Conservation (phyloP, 2,329 filamentous ascomycete genomes). For the Grosmannia huntii region DNA sequence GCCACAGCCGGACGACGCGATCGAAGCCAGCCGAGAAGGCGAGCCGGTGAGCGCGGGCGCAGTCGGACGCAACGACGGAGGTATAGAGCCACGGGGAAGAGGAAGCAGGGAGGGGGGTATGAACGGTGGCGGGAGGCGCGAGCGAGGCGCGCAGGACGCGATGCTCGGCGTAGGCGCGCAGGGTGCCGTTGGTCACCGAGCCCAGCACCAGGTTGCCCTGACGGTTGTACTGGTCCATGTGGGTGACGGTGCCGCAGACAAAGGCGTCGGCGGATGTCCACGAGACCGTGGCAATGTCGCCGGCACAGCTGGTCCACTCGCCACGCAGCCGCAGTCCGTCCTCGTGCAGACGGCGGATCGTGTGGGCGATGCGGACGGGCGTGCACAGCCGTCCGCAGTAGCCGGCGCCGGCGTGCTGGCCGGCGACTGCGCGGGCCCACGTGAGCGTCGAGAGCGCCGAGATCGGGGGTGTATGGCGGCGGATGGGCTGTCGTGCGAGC, state of each 20-base stretch:
- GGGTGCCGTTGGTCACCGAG: constrained; percentile 27
- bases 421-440: constrained; percentile 34
- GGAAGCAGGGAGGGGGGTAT: too few species aligned
- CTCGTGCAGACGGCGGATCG: constrained; percentile 32
- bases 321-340: constrained; percentile 36
- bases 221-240: constrained; percentile 56
- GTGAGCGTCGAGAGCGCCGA: constrained; percentile 28
- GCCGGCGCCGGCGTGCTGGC: constrained; percentile 19
- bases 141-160: constrained; percentile 30
- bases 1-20: constrained; percentile 48
- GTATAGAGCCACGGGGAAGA: constrained; percentile 48
- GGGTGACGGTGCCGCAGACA: constrained; percentile 48
- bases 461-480: constrained; percentile 14
- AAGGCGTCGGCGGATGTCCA: constrained; percentile 44
- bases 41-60: constrained; percentile 29
- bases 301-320: constrained; percentile 49
- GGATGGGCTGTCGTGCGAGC: constrained; percentile 9
- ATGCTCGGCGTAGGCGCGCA: constrained; percentile 43
- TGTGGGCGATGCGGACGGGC: constrained; percentile 31
- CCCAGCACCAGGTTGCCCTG: constrained; percentile 48
- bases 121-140: not conserved
- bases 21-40: constrained; percentile 52
- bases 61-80: constrained; percentile 50
- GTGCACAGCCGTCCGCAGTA: constrained; percentile 15
- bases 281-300: constrained; percentile 44